Evolutionary conservation across 768 basidiomycete species (phyloP).

Genomic region (Gloeophyllum trabeum): DNA sequence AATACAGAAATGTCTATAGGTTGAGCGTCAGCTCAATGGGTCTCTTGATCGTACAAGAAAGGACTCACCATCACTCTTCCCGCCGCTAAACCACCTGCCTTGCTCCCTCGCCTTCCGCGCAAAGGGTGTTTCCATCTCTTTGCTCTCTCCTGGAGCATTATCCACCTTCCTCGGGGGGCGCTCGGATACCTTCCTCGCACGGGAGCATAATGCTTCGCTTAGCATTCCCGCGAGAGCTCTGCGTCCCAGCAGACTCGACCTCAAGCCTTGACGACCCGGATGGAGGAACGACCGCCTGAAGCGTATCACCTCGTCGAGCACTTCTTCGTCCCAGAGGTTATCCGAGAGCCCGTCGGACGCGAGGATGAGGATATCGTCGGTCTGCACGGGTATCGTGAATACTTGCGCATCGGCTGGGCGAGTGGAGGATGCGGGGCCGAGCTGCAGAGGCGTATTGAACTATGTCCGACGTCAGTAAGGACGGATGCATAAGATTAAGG

Average conservation of each 20-base stretch:
- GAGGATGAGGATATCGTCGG: constrained; percentile 71
- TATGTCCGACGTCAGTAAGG: constrained; percentile 7
- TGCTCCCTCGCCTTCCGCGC: constrained; percentile 67
- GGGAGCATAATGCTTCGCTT: constrained; percentile 71
- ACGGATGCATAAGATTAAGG: not conserved
- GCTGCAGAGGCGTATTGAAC: constrained; percentile 59
- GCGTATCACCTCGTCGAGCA: constrained; percentile 67
- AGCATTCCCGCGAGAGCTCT: constrained; percentile 58
- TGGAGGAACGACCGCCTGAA: constrained; percentile 31
- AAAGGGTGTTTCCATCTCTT: constrained; percentile 60
- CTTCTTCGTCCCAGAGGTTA: constrained; percentile 83
- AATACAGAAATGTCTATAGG: constrained; percentile 59
- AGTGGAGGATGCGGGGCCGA: constrained; percentile 50
- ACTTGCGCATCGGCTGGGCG: constrained; percentile 59
- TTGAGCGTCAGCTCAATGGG: too few species aligned
- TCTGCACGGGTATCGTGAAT: constrained; percentile 55
- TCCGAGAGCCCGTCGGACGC: constrained; percentile 77
- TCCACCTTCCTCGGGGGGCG: constrained; percentile 5
- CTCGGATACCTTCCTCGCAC: constrained; percentile 62
- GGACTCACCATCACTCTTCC: constrained; percentile 73
- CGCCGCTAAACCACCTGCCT: constrained; percentile 64
- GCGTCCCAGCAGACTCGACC: constrained; percentile 23
- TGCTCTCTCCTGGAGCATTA: constrained; percentile 4
- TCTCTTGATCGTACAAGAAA: too few species aligned
- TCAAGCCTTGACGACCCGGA: not conserved